Percentiles rank a stretch among this genome's conserved stretches.
These are phyloP conservation scores for Ophiobolus disseminans DNA, from an alignment of 2,329 filamentous ascomycete genomes.

Conservation along the genomic window DNA sequence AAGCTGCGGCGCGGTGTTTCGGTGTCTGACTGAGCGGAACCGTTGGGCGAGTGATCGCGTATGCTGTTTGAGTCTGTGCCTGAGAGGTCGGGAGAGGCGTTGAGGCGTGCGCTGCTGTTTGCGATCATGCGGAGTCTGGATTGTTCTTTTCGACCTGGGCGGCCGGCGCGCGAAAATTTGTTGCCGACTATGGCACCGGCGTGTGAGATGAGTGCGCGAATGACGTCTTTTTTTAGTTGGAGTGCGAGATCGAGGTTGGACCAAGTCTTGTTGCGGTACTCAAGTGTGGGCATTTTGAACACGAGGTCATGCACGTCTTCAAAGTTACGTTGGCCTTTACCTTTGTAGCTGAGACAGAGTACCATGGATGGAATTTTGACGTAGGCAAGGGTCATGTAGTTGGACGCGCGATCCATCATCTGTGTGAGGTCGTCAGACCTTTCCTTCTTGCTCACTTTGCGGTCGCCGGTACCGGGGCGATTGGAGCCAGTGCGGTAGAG, in stretches of 20 bases:
- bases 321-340: slow-evolving; percentile 91
- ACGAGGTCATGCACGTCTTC: slow-evolving; percentile 98
- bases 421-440: slow-evolving; percentile 89
- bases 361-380: slow-evolving; percentile 96
- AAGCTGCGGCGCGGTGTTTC: slow-evolving; percentile 35
- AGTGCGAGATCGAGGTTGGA: slow-evolving; percentile 94
- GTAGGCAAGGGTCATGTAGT: slow-evolving; percentile 96
- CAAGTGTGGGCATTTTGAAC: slow-evolving; percentile 90
- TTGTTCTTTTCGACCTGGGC: slow-evolving; percentile 74
- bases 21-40: slow-evolving; percentile 32
- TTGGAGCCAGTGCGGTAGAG: slow-evolving; percentile 48
- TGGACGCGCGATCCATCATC: slow-evolving; percentile 94
- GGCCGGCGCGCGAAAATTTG: slow-evolving; percentile 90
- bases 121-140: slow-evolving; percentile 82
- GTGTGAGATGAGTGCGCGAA: slow-evolving; percentile 92
- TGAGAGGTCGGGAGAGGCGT: slow-evolving; percentile 41
- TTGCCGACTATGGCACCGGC: slow-evolving; percentile 96
- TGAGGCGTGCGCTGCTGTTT: slow-evolving; percentile 73
- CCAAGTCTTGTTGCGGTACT: slow-evolving; percentile 99
- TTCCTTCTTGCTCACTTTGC: slow-evolving; percentile 61
- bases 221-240: slow-evolving; percentile 91
- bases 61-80: slow-evolving; percentile 38
- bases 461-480: slow-evolving; percentile 49
- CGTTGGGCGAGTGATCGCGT: slow-evolving; percentile 43
- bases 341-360: slow-evolving; percentile 94